Percentiles rank a stretch among this genome's conserved stretches.
Evolutionary conservation across 352 stramenopile species (phyloP).

Genomic region (Phytophthora sansomeana): DNA sequence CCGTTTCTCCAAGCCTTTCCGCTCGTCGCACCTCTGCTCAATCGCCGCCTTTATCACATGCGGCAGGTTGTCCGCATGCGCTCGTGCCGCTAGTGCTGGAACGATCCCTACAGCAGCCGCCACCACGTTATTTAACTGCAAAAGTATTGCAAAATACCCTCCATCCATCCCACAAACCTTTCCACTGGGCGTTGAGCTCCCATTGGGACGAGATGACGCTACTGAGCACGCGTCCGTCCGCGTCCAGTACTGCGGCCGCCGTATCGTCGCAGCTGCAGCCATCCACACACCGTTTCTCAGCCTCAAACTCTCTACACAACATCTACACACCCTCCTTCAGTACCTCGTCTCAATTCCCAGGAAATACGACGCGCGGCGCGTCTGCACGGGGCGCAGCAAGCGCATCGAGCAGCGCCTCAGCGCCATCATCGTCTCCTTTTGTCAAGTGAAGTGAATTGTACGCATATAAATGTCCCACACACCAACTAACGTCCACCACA

Average conservation of each 20-base stretch:
- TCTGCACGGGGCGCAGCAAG: background rate
- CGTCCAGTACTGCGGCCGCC: conserved; percentile 89
- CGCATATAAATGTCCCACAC: background rate
- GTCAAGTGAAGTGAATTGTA: background rate
- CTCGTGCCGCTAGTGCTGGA: conserved; percentile 92
- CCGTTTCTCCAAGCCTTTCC: no score
- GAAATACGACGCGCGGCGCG: conserved; percentile 70
- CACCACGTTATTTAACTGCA: background rate
- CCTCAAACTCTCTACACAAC: background rate
- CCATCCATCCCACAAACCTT: conserved; percentile 44
- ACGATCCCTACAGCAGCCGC: conserved; percentile 90
- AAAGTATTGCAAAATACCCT: conserved; percentile 12
- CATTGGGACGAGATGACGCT: conserved; percentile 95
- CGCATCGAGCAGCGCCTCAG: conserved; percentile 2
- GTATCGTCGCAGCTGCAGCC: conserved; percentile 94
- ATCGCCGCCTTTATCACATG: conserved; percentile 93
- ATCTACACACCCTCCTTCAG: background rate
- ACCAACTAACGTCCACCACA: no score
- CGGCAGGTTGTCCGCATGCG: conserved; percentile 96
- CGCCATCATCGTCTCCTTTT: conserved; percentile 20
- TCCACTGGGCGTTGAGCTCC: conserved; percentile 89
- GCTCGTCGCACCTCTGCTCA: conserved; percentile 76
- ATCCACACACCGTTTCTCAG: background rate
- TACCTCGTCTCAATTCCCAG: conserved; percentile 95
- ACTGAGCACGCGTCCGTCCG: conserved; percentile 92